Evolutionary conservation across 345 rosid species (phyloP), one percentile per base, ranked within the genome.

Genomic region (Melastoma malabathricum): DNA sequence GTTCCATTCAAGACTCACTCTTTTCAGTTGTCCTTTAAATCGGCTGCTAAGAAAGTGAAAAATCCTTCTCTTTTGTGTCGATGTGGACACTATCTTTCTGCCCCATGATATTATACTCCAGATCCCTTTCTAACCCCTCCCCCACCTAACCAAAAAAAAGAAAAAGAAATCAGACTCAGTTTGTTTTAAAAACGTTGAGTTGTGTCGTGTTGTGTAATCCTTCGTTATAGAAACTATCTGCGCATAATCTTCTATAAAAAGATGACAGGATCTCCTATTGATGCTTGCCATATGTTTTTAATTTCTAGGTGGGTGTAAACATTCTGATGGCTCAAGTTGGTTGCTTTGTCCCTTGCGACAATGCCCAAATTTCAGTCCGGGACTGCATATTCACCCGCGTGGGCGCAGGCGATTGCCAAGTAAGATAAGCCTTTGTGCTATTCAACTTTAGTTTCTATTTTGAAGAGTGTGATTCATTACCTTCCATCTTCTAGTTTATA

Each of bases 361-460:
- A 77, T 70, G 98, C 97, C 64, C 77, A 68, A 57, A 76, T 92
- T 63, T 82, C 98, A 54, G 68, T 87, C 49, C 84, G 98, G 51
- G 98, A 92, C 68, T 84, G 98, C 72, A 87, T 92, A 68, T 87
- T 92, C 55, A 93, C 98, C 25, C 97, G 95, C 57, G 95, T 92
- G 60, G 98, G 98, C 58, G 98, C 98, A 48, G 95, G 97, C 48
- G 98, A 87, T 59, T 87, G 98, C 75, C 98, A 92, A 72, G 98
- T 92, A 69, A 79, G 95, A 82, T 6, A 2, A 5, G 5, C 59
- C 14, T 57, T 29, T 55, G 45, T 47, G 18, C 44, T 27, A 43
- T 29, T 20, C 41, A 15, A 13, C 46, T 34, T 9, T 29, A 51
- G 4, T 59, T 48, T 48, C 46, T 47, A 13, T 0, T 34, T 51